Evolutionary conservation across 139 green algal genomes (phyloP).

Genomic region (Pseudopediastrum boryanum): DNA sequence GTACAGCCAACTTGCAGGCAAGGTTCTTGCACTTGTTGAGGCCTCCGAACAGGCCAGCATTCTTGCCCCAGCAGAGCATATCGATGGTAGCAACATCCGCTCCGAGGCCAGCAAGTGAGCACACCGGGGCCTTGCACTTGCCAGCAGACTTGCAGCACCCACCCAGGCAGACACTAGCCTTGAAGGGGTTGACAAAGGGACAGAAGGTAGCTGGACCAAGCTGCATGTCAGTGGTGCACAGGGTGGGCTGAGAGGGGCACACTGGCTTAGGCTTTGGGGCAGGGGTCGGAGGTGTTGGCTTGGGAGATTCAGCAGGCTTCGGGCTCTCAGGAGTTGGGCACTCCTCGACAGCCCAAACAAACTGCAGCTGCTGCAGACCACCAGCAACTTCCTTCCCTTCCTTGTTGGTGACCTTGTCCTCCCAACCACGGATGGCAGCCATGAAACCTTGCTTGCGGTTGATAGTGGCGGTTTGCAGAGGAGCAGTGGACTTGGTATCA

Average conservation of each 20-base stretch:
- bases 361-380: constrained; percentile 16
- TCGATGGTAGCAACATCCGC: constrained; percentile 18
- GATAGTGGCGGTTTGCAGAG: not conserved
- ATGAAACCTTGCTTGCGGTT: constrained; percentile 9
- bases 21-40: constrained; percentile 35
- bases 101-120: not conserved
- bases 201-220: not conserved
- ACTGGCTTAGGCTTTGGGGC: not conserved
- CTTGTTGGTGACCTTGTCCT: not conserved
- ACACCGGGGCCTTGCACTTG: constrained; percentile 12
- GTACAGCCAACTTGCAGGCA: constrained; percentile 30
- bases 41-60: constrained; percentile 8
- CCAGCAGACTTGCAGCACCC: constrained; percentile 32
- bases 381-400: constrained; percentile 4
- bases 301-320: not conserved
- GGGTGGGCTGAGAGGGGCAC: not conserved
- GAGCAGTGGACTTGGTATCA: not conserved
- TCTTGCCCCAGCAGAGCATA: constrained; percentile 33
- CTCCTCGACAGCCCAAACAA: constrained; percentile 13
- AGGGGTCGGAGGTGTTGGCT: not conserved
- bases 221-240: not conserved
- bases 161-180: not conserved
- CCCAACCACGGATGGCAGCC: not conserved
- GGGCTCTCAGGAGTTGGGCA: not conserved
- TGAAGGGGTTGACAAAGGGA: not conserved